Evolutionary conservation across 176 grass and related monocot species (phyloP).

Genomic region (Paspalum notatum): DNA sequence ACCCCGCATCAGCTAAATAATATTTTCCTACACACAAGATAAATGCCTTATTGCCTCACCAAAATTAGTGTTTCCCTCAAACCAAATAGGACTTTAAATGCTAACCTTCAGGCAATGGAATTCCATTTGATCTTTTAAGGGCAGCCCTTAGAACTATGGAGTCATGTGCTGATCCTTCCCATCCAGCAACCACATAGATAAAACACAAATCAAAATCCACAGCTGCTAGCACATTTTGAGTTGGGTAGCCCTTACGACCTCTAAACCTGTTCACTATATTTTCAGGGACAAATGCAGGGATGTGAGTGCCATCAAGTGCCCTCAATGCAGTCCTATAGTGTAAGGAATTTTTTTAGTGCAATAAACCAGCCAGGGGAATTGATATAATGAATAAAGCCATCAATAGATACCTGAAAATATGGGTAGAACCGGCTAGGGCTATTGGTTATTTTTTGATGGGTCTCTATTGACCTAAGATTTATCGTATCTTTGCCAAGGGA

Average conservation of each 20-base stretch:
- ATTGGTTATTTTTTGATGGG: not conserved
- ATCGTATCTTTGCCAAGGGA: not conserved
- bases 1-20: not conserved
- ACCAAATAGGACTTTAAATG: not conserved
- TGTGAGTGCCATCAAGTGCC: conserved; percentile 30
- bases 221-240: conserved; percentile 1
- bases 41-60: no score
- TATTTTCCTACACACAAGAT: conserved; percentile 11
- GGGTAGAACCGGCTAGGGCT: not conserved
- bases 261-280: not conserved
- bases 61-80: no score
- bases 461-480: conserved; percentile 10
- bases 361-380: not conserved
- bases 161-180: conserved; percentile 5
- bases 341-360: not conserved
- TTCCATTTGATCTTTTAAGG: conserved; percentile 26
- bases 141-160: not conserved
- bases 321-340: conserved; percentile 5
- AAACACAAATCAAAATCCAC: conserved; percentile 14
- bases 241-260: not conserved
- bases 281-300: conserved; percentile 4
- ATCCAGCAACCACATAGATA: conserved; percentile 18
- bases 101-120: not conserved
- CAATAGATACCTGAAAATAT: not conserved
- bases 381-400: not conserved